Evolutionary conservation across 495 filamentous ascomycete species (phyloP), one percentile per base, ranked within the genome.

Genomic region (Penicillium desertorum): DNA sequence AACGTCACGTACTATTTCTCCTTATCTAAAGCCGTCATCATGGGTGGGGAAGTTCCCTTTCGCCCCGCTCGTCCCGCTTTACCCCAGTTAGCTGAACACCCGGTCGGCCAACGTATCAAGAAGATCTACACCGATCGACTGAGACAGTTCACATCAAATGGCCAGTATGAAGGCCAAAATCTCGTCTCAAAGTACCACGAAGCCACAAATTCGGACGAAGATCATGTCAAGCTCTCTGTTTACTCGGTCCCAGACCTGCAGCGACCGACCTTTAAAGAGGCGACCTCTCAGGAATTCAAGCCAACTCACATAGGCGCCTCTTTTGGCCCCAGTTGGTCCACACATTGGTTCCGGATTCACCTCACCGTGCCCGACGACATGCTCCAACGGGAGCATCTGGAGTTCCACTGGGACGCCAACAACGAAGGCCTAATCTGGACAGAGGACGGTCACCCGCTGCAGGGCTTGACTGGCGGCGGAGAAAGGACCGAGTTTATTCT

Each of bases 271-370:
- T 98, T 98, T 75, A 70, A 92, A 54, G 91, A 97, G 37, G 94
- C 93, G 17, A 88, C 86, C 34, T 87, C 84, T 20, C 85, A 92
- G 56, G 79, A 89, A 39, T 98, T 95, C 74, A 79, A 79, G 29
- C 75, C 82, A n/a, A 88, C 93, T 2, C 76, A 79, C 16, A 85
- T 91, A 51, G 92, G 93, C 30, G 80, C 86, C 54, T 83, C 77
- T 14, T 97, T 97, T 63, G 94, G 94, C 4, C 94, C 94, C 11
- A 92, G 91, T 45, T 98, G 94, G 94, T 91, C 91, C 0, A 98
- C 94, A n/a, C 93, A 97, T 72, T 98, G 94, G 94, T 94, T 98
- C 80, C 87, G 85, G 43, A 83, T 96, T 51, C 75, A 84, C 42
- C 75, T 98, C 54, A 89, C 79, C 1, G 81, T 98, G 20, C 94